Evolutionary conservation across 2,329 filamentous ascomycete genomes (phyloP), one percentile per base, ranked within the genome.

Genomic region (Colletotrichum karsti): DNA sequence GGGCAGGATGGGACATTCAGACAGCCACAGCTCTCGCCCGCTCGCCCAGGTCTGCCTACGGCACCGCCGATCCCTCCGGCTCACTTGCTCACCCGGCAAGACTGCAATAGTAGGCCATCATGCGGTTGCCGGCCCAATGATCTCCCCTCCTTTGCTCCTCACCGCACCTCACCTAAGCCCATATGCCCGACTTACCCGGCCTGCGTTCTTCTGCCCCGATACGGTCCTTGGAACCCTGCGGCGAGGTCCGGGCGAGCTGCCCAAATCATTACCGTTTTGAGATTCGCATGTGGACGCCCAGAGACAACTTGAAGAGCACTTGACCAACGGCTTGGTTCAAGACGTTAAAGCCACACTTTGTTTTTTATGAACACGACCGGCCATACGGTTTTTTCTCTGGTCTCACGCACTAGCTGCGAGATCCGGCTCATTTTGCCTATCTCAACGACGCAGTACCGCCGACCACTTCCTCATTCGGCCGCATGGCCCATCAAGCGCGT

Each of bases 141-240:
- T n/a, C 13, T 13, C 33, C 5, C 10, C 13, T 18, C n/a, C 13
- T 13, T 13, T 5, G 3, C 13, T 18, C n/a, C 18, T 39, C 22
- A 18, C 20, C 30, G 30, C 12, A 18, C 41, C 63, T 67, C 50
- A 67, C 35, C 42, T 67, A 26, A 57, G 53, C 42, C 26, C 41
- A 39, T 7, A 58, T 42, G 37, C 35, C 42, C 50, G 24, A 56
- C 50, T 13, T 51, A 35, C 35, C 57, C 63, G 41, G 18, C 18
- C 39, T 33, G 39, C 20, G 6, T 6, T 48, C 30, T 55, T n/a
- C 13, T 50, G n/a, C 30, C 26, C 51, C 12, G 48, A 41, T 51
- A 42, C 37, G 42, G 20, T 28, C 18, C 58, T 20, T 63, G 59
- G 59, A 64, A 20, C 53, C 58, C 60, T 60, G 64, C 64, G 59